These are phyloP conservation scores for Monosporascus ibericus DNA, from an alignment of 2,329 filamentous ascomycete genomes.

Conservation along the genomic window DNA sequence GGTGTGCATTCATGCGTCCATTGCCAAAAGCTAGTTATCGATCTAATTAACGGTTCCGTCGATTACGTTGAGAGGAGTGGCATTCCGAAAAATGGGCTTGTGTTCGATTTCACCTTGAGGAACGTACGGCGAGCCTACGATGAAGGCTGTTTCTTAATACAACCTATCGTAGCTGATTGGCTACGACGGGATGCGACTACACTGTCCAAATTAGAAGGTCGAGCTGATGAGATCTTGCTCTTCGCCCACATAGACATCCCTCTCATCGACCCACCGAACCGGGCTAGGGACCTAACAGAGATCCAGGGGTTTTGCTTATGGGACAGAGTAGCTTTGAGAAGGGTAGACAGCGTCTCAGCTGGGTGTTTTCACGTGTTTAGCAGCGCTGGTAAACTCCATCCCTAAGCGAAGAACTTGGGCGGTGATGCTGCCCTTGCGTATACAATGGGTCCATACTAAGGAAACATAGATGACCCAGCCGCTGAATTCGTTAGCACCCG, in stretches of 20 bases:
- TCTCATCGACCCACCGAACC: not conserved
- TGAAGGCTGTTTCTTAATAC: not conserved
- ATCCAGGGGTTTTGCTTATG: not conserved
- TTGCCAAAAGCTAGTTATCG: not conserved
- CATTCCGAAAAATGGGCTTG: not conserved
- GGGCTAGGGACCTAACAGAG: not conserved
- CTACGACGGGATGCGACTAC: not conserved
- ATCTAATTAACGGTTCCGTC: not conserved
- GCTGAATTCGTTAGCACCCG: not conserved
- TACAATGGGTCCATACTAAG: not conserved
- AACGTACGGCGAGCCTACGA: not conserved
- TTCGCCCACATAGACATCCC: not conserved
- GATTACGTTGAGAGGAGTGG: not conserved
- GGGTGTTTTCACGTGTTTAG: not conserved
- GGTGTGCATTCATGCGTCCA: not conserved
- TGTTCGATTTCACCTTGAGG: not conserved
- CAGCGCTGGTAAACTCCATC: not conserved
- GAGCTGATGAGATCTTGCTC: not conserved
- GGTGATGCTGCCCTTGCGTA: not conserved
- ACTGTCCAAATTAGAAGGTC: not conserved
- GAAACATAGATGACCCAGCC: not conserved
- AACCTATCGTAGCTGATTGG: not conserved
- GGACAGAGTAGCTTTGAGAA: not conserved
- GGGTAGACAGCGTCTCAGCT: not conserved
- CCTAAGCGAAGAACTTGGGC: not conserved